Conservation (phyloP, 345 rosid species). For the Raphanus raphanistrum region DNA sequence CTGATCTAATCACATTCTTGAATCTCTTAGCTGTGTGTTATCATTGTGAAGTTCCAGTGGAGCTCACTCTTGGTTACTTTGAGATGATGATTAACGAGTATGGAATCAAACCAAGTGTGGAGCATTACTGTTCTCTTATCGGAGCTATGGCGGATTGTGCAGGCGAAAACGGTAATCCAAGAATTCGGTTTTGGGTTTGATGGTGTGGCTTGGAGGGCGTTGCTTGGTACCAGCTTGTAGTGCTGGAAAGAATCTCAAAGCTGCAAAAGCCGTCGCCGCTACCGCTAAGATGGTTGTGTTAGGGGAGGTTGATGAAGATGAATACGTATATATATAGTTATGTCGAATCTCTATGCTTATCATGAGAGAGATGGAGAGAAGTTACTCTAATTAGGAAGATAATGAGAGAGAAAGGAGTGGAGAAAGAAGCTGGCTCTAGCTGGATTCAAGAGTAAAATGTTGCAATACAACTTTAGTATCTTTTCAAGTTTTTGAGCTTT, state of each 20-base stretch:
- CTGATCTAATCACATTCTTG: conserved; percentile 71
- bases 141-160: conserved; percentile 54
- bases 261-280: conserved; percentile 16
- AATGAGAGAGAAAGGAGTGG: conserved; percentile 57
- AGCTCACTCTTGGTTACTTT: conserved; percentile 44
- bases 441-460: conserved; percentile 57
- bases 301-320: conserved; percentile 57
- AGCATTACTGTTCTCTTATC: conserved; percentile 74
- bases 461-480: neutral
- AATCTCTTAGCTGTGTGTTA: conserved; percentile 68
- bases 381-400: conserved; percentile 56
- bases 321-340: conserved; percentile 61
- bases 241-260: conserved; percentile 48
- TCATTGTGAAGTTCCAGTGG: conserved; percentile 43
- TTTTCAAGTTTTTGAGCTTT: neutral
- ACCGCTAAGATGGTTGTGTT: conserved; percentile 41
- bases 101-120: conserved; percentile 53
- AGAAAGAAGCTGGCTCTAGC: conserved; percentile 63
- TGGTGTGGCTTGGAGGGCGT: conserved; percentile 64
- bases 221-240: conserved; percentile 74
- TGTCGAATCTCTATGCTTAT: conserved; percentile 62
- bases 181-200: conserved; percentile 48
- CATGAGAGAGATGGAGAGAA: conserved; percentile 61
- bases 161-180: conserved; percentile 48
- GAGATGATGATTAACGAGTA: conserved; percentile 66